Base-by-base conservation (phyloP, 495 filamentous ascomycete genomes). In the Cenococcum geophilum region DNA sequence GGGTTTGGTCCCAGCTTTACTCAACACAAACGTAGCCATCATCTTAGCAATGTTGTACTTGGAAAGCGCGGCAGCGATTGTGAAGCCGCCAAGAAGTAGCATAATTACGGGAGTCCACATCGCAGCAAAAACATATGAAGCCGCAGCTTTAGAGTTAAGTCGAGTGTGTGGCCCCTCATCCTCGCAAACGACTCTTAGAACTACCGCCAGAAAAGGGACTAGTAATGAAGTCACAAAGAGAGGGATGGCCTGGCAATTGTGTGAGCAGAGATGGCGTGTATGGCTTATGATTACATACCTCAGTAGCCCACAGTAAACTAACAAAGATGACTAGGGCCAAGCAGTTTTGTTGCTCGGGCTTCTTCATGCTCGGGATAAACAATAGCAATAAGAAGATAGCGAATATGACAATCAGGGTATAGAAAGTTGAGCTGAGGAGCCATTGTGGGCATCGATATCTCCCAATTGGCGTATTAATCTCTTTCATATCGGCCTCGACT, bases 61-160 rank as follows among this genome's bases (percentile, higher is more conserved):
- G 45, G 91, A 96, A 59, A 99, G 75, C 0, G 95, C 93, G 0
- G 93, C 93, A 10, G 93, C 93, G 64, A 99, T 86, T 12, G 95
- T 92, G 68, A 99, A 99, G 9, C 93, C 93, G 64, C 93, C 93
- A 20, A 99, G 85, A 21, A 99, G 82, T 12, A 99, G 82, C 95
- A 97, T 97, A 64, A 99, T 99, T 35, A 97, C 93, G 0, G 95
- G 91, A 10, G 92, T 97, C 93, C 93, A 99, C 93, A 99, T 99
- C 20, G 93, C 85, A 32, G 89, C 77, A 67, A 97, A 97, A 37
- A 96, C 85, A 68, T 86, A 90, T 55, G 79, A 79, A 0, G 91
- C 86, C 5, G 93, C 91, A 25, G 82, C 79, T 65, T 89, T 88
- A 0, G 89, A 80, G 22, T 79, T 79, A 16, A 97, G 77, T 34